Evolutionary conservation across 495 filamentous ascomycete species (phyloP).

Genomic region (Penicillium bialowiezense): DNA sequence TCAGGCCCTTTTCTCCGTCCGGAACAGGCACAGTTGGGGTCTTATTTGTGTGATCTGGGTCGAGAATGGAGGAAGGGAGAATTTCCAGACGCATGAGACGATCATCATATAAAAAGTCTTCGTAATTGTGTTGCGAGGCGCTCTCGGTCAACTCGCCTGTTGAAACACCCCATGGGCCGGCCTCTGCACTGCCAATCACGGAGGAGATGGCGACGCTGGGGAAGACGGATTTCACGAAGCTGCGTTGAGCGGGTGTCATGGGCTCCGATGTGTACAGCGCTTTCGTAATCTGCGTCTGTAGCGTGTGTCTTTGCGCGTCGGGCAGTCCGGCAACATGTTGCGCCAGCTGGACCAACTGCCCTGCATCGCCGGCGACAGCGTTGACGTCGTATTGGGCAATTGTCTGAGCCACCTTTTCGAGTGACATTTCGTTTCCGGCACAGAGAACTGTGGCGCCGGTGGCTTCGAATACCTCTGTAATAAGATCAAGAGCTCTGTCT

Average conservation of each 20-base stretch:
- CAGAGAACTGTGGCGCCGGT: slow-evolving; percentile 23
- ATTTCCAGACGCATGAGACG: slow-evolving; percentile 30
- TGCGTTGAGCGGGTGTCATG: slow-evolving; percentile 15
- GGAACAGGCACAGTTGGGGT: no score
- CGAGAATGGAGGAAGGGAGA: slow-evolving; percentile 17
- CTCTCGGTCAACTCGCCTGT: not conserved
- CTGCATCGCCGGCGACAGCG: slow-evolving; percentile 23
- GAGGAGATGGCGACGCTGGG: slow-evolving; percentile 22
- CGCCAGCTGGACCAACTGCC: slow-evolving; percentile 23
- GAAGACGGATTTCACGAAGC: slow-evolving; percentile 4
- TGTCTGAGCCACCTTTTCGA: slow-evolving; percentile 10
- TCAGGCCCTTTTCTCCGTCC: no score
- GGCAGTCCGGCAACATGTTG: slow-evolving; percentile 22
- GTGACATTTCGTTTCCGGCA: slow-evolving; percentile 20
- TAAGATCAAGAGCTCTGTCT: slow-evolving; percentile 19
- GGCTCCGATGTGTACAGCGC: slow-evolving; percentile 30
- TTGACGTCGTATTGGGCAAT: slow-evolving; percentile 24
- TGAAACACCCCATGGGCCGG: slow-evolving; percentile 20
- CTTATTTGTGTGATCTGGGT: no score
- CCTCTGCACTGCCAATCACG: slow-evolving; percentile 27
- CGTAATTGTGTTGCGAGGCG: slow-evolving; percentile 9
- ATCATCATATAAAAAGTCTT: slow-evolving; percentile 32
- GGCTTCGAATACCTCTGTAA: slow-evolving; percentile 15
- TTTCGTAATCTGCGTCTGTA: no score
- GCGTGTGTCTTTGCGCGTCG: slow-evolving; percentile 1